Conservation (phyloP, 306 rosid species). For the Pterocarpus santalinus region DNA sequence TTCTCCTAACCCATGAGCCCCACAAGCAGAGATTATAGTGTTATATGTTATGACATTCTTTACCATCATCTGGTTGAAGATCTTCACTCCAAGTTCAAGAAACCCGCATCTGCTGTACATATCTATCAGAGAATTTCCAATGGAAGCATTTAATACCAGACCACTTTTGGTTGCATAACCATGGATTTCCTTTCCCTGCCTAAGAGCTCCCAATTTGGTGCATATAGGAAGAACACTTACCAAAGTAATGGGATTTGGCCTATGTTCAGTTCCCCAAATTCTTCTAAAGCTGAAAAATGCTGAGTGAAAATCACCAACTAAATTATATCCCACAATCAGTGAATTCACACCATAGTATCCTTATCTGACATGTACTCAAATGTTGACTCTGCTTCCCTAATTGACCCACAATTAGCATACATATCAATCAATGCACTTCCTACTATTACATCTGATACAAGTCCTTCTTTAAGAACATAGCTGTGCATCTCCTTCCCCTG, state of each 20-base stretch:
- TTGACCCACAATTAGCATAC: constrained; percentile 59
- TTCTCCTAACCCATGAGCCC: constrained; percentile 59
- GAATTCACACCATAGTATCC: constrained; percentile 54
- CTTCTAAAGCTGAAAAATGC: constrained; percentile 47
- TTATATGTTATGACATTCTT: constrained; percentile 59
- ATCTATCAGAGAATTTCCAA: constrained; percentile 58
- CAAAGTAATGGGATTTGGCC: constrained; percentile 60
- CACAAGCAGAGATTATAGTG: constrained; percentile 59
- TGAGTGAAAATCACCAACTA: constrained; percentile 46
- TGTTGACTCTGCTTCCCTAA: constrained; percentile 50
- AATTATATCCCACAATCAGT: constrained; percentile 55
- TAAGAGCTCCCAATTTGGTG: constrained; percentile 53
- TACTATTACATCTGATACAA: constrained; percentile 49
- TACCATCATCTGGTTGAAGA: constrained; percentile 52
- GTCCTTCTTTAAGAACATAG: constrained; percentile 51
- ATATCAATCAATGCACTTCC: constrained; percentile 57
- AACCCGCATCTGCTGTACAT: constrained; percentile 60
- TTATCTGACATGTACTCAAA: constrained; percentile 48
- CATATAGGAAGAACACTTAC: constrained; percentile 60
- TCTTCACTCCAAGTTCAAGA: constrained; percentile 53
- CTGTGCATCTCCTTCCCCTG: constrained; percentile 56
- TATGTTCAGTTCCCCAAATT: constrained; percentile 47
- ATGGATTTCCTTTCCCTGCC: constrained; percentile 63
- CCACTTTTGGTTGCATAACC: constrained; percentile 56
- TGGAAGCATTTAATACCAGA: constrained; percentile 36